phyloP scores from a whole-genome alignment of 768 basidiomycete species.

The Pisolithus sp. region DNA sequence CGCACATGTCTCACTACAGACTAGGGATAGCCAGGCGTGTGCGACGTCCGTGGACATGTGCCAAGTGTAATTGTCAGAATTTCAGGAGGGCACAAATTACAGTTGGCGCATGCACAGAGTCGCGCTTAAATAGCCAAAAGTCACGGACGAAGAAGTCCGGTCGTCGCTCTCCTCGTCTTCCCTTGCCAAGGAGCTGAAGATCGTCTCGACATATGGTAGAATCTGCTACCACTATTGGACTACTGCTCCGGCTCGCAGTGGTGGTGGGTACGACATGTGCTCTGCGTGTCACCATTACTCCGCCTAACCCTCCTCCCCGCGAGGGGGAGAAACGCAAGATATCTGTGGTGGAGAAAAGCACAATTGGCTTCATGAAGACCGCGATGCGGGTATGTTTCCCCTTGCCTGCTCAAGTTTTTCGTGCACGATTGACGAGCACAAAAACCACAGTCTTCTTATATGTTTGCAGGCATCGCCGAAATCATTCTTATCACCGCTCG shows the following conservation, averaged over 20 bases:
- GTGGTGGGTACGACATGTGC: conserved; percentile 1
- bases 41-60: too few relatives aligned
- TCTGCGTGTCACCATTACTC: conserved; percentile 4
- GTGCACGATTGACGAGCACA: background rate
- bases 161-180: background rate
- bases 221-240: background rate
- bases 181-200: background rate
- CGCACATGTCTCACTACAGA: too few relatives aligned
- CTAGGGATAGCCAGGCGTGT: too few relatives aligned
- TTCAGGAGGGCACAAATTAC: too few relatives aligned
- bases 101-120: too few relatives aligned
- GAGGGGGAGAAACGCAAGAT: background rate
- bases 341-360: background rate
- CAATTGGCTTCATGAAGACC: background rate
- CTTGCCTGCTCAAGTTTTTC: background rate
- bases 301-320: background rate
- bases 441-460: background rate
- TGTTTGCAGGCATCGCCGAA: background rate
- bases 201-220: background rate
- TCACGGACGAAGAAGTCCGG: too few relatives aligned
- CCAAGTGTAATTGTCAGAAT: too few relatives aligned
- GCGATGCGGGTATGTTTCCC: background rate
- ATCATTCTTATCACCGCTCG: background rate
- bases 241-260: conserved; percentile 1
- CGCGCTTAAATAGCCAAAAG: too few relatives aligned